Conservation (phyloP, 495 filamentous ascomycete genomes). For the Venustampulla echinocandica region DNA sequence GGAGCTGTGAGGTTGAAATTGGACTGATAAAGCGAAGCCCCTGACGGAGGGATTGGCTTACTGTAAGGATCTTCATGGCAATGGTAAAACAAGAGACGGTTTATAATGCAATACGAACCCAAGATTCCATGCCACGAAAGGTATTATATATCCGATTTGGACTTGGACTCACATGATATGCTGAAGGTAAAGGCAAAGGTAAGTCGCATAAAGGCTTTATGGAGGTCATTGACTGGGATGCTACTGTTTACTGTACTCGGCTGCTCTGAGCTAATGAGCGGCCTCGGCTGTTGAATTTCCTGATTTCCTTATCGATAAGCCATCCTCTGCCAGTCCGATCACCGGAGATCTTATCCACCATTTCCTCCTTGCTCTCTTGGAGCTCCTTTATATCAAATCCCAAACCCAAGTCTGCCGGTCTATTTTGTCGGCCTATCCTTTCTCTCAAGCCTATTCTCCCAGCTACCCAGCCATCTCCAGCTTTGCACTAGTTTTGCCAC, state of each 20-base stretch:
- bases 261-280: too few relatives aligned
- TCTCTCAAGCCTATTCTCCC: slow-evolving; percentile 26
- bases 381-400: too few relatives aligned
- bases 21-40: not conserved
- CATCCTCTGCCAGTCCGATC: not conserved
- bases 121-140: too few relatives aligned
- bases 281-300: too few relatives aligned
- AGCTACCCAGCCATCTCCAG: slow-evolving; percentile 48
- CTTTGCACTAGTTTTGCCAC: slow-evolving; percentile 35
- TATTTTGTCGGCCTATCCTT: too few relatives aligned
- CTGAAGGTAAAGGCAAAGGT: too few relatives aligned
- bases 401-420: not conserved
- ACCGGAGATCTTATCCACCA: too few relatives aligned
- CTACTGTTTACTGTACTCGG: too few relatives aligned
- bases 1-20: not conserved
- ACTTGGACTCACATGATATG: too few relatives aligned
- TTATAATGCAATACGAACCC: too few relatives aligned
- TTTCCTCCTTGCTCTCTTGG: too few relatives aligned
- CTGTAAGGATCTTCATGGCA: not conserved
- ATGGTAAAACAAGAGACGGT: not conserved
- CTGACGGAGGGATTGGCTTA: not conserved
- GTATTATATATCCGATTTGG: too few relatives aligned
- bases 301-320: slow-evolving; percentile 19
- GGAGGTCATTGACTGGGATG: not conserved
- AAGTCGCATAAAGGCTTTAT: not conserved